Conservation (phyloP, 257 asterid species). For the Voacanga thouarsii region DNA sequence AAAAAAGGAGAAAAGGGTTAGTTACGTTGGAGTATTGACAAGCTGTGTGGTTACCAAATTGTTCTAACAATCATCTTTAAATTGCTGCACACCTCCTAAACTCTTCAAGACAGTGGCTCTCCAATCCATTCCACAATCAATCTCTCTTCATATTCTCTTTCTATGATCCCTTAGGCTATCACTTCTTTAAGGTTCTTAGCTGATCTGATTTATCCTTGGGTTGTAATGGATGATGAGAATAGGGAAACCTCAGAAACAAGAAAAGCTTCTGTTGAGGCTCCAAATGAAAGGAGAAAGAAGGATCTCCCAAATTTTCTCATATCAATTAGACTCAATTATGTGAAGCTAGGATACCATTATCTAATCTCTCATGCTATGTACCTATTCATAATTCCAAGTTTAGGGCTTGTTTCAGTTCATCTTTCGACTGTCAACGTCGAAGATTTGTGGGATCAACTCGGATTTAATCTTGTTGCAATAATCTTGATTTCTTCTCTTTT, state of each 20-base stretch:
- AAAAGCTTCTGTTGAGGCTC: not conserved
- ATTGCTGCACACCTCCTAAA: too few species aligned
- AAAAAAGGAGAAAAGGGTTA: too few species aligned
- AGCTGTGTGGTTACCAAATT: too few species aligned
- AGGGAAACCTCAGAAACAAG: not conserved
- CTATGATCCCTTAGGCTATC: too few species aligned
- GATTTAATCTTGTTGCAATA: conserved; percentile 17
- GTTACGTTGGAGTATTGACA: too few species aligned
- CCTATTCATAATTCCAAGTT: not conserved
- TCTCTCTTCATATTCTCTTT: too few species aligned
- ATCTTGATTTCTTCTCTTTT: conserved; percentile 12
- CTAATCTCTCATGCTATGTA: conserved; percentile 23
- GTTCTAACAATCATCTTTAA: too few species aligned
- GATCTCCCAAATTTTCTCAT: conserved; percentile 20
- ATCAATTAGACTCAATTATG: conserved; percentile 28
- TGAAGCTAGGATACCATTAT: conserved; percentile 31
- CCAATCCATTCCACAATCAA: too few species aligned
- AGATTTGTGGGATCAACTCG: conserved; percentile 26
- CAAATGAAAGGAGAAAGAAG: not conserved
- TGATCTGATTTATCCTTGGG: too few species aligned
- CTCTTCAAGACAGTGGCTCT: too few species aligned
- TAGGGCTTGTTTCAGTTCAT: conserved; percentile 14
- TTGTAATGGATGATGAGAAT: conserved; percentile 31
- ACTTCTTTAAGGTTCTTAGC: too few species aligned
- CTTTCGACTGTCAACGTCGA: conserved; percentile 15